Percentiles rank a stretch among this genome's conserved stretches.
These are phyloP conservation scores for Phoma sp. DNA, from an alignment of 2,329 filamentous ascomycete species.

Conservation along the genomic window DNA sequence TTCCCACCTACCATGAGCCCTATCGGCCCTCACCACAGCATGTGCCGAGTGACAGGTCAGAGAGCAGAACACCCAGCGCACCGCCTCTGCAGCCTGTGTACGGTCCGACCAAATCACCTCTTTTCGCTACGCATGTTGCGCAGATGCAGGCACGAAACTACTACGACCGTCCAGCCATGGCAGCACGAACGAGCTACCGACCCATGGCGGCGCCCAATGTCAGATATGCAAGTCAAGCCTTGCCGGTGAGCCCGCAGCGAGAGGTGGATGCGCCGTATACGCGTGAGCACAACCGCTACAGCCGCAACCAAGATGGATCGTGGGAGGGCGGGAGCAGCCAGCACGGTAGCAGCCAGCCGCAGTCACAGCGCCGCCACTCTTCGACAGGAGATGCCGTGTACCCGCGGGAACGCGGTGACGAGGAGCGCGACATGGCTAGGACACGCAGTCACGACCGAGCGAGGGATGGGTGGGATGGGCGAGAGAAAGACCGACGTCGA, in stretches of 20 bases:
- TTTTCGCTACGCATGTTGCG: slow-evolving; percentile 56
- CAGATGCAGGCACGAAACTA: slow-evolving; percentile 45
- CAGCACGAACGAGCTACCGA: slow-evolving; percentile 34
- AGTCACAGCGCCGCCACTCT: slow-evolving; percentile 26
- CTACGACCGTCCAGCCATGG: slow-evolving; percentile 40
- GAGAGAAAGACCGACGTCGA: slow-evolving; percentile 23
- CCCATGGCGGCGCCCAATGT: slow-evolving; percentile 28
- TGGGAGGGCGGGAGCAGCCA: slow-evolving; percentile 10
- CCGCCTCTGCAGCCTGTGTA: slow-evolving; percentile 45
- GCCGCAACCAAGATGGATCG: slow-evolving; percentile 7
- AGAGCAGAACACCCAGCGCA: slow-evolving; percentile 25
- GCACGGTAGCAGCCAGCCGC: slow-evolving; percentile 6
- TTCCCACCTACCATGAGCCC: slow-evolving; percentile 43
- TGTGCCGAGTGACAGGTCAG: slow-evolving; percentile 18
- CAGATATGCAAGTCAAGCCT: slow-evolving; percentile 31
- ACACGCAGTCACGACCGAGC: slow-evolving; percentile 39
- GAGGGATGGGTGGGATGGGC: slow-evolving; percentile 36
- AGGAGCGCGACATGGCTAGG: slow-evolving; percentile 23
- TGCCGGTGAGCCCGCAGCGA: slow-evolving; percentile 27
- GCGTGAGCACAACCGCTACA: slow-evolving; percentile 26
- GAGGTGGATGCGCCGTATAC: slow-evolving; percentile 32
- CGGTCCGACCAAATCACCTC: slow-evolving; percentile 52
- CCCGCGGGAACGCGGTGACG: slow-evolving; percentile 23
- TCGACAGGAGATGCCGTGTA: slow-evolving; percentile 36
- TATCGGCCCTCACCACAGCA: slow-evolving; percentile 38